A percentile compares a stretch with the other conserved stretches of the same genome.
These are phyloP conservation scores for Rhynchospora breviuscula DNA, from an alignment of 176 grass and related monocot species.

Conservation along the genomic window DNA sequence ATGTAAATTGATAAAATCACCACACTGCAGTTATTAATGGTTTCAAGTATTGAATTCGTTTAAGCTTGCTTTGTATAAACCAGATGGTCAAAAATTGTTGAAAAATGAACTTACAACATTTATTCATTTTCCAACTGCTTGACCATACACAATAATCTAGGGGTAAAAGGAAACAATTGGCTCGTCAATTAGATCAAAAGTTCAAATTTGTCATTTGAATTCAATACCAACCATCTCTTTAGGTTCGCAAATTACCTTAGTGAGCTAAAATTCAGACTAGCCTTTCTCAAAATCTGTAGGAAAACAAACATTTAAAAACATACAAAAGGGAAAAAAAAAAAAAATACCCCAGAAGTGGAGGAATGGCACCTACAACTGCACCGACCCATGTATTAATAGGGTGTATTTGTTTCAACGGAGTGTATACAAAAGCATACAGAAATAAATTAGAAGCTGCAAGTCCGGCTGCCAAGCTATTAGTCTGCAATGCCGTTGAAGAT, in stretches of 20 bases:
- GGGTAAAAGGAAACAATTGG: background rate
- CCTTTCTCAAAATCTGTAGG: background rate
- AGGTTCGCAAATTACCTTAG: background rate
- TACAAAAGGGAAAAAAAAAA: background rate
- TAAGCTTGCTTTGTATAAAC: background rate
- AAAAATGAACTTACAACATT: background rate
- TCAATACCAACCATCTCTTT: background rate
- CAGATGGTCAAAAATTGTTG: background rate
- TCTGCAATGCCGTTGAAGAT: conserved; percentile 72
- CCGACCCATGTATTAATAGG: conserved; percentile 99
- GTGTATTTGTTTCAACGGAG: conserved; percentile 97
- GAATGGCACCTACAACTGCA: conserved; percentile 92
- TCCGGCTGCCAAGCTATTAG: conserved; percentile 77
- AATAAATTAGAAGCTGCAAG: conserved; percentile 84
- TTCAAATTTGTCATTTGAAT: background rate
- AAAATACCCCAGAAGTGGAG: conserved; percentile 82
- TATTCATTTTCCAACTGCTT: background rate
- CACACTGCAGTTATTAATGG: too few relatives aligned
- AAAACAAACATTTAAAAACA: conserved; percentile 25
- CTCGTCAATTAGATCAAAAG: background rate
- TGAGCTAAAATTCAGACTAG: background rate
- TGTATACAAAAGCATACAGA: conserved; percentile 98
- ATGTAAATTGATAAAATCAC: too few relatives aligned
- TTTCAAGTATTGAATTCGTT: too few relatives aligned
- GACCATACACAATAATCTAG: background rate